Evolutionary conservation across 2,329 filamentous ascomycete genomes (phyloP).

Genomic region (Penicillium olsonii): DNA sequence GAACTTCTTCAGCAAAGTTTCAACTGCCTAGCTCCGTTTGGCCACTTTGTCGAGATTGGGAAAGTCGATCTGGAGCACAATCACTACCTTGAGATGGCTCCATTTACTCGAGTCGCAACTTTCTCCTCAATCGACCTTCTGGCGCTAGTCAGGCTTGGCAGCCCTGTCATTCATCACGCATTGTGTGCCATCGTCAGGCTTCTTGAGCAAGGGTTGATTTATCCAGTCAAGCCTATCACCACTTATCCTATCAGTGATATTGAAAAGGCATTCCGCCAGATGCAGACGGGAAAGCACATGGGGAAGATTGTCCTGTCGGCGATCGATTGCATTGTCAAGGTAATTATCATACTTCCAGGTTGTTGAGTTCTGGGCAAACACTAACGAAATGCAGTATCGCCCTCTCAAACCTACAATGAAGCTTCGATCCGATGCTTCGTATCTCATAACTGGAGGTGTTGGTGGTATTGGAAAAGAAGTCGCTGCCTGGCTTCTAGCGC

Average conservation of each 20-base stretch:
- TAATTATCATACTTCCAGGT: background rate
- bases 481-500: background rate
- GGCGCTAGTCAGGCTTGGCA: background rate
- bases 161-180: background rate
- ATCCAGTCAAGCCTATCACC: slow-evolving; percentile 33
- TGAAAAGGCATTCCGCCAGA: slow-evolving; percentile 29
- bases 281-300: slow-evolving; percentile 39
- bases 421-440: background rate
- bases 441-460: background rate
- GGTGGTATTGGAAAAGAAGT: background rate
- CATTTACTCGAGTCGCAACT: slow-evolving; percentile 12
- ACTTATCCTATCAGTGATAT: slow-evolving; percentile 31
- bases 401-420: background rate
- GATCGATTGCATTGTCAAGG: background rate
- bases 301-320: slow-evolving; percentile 40
- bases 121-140: slow-evolving; percentile 13
- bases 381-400: background rate
- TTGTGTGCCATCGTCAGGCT: slow-evolving; percentile 7
- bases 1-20: slow-evolving; percentile 13
- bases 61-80: slow-evolving; percentile 9
- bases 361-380: background rate
- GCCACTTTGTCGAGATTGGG: slow-evolving; percentile 13
- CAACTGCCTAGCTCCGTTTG: slow-evolving; percentile 10
- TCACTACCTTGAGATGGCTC: slow-evolving; percentile 19
- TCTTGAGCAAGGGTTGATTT: slow-evolving; percentile 21